phyloP scores from a whole-genome alignment of 2,329 filamentous ascomycete genomes.

The Teratosphaeriaceae sp. region DNA sequence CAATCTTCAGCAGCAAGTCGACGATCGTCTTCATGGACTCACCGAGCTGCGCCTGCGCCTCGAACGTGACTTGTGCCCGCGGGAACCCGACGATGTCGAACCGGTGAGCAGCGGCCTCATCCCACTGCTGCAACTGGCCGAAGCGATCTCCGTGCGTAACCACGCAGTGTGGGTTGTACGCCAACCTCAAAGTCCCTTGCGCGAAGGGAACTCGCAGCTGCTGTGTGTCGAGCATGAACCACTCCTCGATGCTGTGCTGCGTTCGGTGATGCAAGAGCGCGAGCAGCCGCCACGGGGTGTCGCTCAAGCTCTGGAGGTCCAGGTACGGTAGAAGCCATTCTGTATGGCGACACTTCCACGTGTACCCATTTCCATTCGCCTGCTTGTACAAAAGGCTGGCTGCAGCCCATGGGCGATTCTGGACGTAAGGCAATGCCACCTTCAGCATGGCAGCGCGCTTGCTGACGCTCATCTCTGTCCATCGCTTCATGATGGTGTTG shows the following conservation, averaged over 20 bases:
- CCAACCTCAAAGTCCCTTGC: neutral
- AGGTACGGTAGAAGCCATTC: conserved; percentile 9
- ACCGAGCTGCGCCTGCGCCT: neutral
- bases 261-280: conserved; percentile 13
- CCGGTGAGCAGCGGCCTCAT: neutral
- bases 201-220: conserved; percentile 5
- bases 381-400: neutral
- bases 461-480: conserved; percentile 1
- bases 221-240: conserved; percentile 11
- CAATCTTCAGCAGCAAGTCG: conserved; percentile 1
- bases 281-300: conserved; percentile 8
- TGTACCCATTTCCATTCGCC: neutral
- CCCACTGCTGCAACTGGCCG: neutral
- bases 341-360: neutral
- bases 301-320: conserved; percentile 7
- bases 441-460: conserved; percentile 7
- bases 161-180: neutral
- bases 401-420: neutral
- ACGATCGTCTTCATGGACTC: neutral
- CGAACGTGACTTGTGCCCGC: neutral
- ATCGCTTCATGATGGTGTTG: conserved; percentile 7
- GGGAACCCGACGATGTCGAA: neutral
- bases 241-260: conserved; percentile 2
- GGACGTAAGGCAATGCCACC: conserved; percentile 5
- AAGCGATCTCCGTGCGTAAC: neutral